These are phyloP conservation scores for Asterionellopsis glacialis DNA, from an alignment of 108 stramenopile species.

Conservation along the genomic window DNA sequence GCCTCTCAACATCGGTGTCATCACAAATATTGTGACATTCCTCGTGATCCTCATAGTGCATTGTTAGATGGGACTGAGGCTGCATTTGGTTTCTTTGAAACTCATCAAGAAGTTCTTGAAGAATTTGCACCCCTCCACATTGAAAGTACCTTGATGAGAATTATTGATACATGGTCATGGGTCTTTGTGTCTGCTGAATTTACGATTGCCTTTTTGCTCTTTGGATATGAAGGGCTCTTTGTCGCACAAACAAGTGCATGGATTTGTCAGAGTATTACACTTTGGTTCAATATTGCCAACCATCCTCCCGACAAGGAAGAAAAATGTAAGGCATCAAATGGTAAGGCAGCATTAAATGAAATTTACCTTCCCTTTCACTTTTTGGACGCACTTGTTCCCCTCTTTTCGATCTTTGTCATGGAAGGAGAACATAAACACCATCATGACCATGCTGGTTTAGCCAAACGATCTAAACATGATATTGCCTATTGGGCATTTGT, in stretches of 20 bases:
- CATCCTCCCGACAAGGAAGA: constrained; percentile 31
- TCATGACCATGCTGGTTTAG: constrained; percentile 33
- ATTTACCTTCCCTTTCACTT: constrained; percentile 29
- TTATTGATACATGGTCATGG: constrained; percentile 43
- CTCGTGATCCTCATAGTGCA: constrained; percentile 54
- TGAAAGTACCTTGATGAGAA: constrained; percentile 23
- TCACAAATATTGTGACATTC: constrained; percentile 52
- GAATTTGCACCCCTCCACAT: constrained; percentile 45
- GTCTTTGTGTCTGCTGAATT: constrained; percentile 22
- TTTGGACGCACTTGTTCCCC: constrained; percentile 24
- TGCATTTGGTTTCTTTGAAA: constrained; percentile 44
- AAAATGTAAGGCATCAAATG: constrained; percentile 22
- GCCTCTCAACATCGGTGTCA: constrained; percentile 56
- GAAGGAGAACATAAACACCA: constrained; percentile 40
- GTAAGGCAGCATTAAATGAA: constrained; percentile 20
- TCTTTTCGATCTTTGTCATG: constrained; percentile 18
- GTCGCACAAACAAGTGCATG: constrained; percentile 36
- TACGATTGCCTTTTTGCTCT: constrained; percentile 8
- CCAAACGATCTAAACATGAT: constrained; percentile 32
- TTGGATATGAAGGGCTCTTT: constrained; percentile 38
- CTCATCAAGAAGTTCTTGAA: constrained; percentile 22
- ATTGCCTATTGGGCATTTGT: constrained; percentile 33
- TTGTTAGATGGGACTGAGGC: constrained; percentile 36
- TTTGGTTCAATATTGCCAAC: constrained; percentile 57
- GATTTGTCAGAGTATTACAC: constrained; percentile 41